A percentile compares a stretch with the other conserved stretches of the same genome.
Conservation (phyloP, 129 eudicot species). For the Lactuca saligna region DNA sequence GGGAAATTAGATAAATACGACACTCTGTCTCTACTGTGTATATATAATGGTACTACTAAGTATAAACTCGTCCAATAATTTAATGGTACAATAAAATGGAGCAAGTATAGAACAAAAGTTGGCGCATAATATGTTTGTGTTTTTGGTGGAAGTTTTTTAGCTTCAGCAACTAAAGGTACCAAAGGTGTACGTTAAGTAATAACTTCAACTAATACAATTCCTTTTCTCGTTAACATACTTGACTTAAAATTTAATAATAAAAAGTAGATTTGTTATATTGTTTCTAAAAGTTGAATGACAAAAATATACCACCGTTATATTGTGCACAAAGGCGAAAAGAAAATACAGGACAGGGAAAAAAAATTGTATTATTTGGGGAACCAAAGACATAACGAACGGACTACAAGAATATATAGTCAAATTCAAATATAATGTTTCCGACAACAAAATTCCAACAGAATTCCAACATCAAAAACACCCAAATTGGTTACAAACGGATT, state of each 20-base stretch:
- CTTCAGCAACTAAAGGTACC: slow-evolving; percentile 13
- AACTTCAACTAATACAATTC: slow-evolving; percentile 23
- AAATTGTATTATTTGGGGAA: too few species aligned
- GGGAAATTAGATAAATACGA: not conserved
- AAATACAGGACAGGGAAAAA: too few species aligned
- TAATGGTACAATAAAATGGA: slow-evolving; percentile 6
- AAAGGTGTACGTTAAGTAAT: not conserved
- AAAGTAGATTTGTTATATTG: too few species aligned
- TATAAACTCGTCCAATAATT: not conserved
- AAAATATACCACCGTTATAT: not conserved
- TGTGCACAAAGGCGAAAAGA: too few species aligned
- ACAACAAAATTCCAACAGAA: too few species aligned
- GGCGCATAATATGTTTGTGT: not conserved
- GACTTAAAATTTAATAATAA: not conserved
- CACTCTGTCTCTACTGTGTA: not conserved
- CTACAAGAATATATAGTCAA: too few species aligned
- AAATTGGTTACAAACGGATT: too few species aligned
- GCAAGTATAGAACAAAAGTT: slow-evolving; percentile 1
- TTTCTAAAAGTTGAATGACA: not conserved
- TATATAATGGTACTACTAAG: not conserved
- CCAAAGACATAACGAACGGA: too few species aligned
- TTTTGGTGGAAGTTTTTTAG: slow-evolving; percentile 15
- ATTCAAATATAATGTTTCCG: too few species aligned
- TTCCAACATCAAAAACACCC: too few species aligned
- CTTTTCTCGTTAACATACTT: not conserved